Evolutionary conservation across 768 basidiomycete genomes (phyloP).

Genomic region (Neoboletus magnificus): DNA sequence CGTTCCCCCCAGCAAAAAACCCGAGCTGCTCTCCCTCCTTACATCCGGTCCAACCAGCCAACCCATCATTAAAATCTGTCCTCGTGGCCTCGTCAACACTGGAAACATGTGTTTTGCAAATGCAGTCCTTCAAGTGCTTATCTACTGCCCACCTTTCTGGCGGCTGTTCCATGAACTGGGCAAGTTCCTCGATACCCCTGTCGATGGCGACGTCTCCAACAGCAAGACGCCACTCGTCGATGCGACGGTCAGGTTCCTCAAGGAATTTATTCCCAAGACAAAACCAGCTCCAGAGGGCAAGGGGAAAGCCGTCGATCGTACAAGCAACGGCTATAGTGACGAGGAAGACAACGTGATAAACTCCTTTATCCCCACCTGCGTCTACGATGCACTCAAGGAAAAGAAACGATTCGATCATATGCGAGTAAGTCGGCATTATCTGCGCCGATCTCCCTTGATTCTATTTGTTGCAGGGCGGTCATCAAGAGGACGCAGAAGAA

Average conservation of each 20-base stretch:
- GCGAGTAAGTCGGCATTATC: constrained; percentile 54
- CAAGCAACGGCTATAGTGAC: constrained; percentile 23
- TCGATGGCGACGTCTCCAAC: constrained; percentile 25
- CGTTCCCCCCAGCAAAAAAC: constrained; percentile 39
- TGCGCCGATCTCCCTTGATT: not conserved
- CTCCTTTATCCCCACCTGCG: constrained; percentile 78
- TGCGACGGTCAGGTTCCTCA: constrained; percentile 70
- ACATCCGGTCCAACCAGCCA: constrained; percentile 35
- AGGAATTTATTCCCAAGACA: constrained; percentile 56
- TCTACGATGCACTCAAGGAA: constrained; percentile 92
- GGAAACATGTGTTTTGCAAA: constrained; percentile 99
- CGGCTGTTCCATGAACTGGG: constrained; percentile 72
- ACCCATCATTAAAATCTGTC: constrained; percentile 40
- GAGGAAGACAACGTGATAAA: constrained; percentile 53
- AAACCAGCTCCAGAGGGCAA: constrained; percentile 27
- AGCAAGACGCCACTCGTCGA: constrained; percentile 55
- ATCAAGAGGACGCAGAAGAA: constrained; percentile 98
- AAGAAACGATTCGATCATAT: constrained; percentile 93
- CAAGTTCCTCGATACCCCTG: constrained; percentile 40
- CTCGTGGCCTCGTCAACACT: constrained; percentile 86
- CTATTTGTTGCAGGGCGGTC: constrained; percentile 57
- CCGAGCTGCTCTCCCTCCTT: constrained; percentile 55
- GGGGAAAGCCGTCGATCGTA: constrained; percentile 41
- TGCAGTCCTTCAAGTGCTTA: constrained; percentile 84
- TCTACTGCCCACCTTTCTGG: constrained; percentile 88